Percentiles rank a stretch among this genome's conserved stretches.
These are phyloP conservation scores for Penicillium digitatum DNA, from an alignment of 2,329 filamentous ascomycete species.

Conservation along the genomic window DNA sequence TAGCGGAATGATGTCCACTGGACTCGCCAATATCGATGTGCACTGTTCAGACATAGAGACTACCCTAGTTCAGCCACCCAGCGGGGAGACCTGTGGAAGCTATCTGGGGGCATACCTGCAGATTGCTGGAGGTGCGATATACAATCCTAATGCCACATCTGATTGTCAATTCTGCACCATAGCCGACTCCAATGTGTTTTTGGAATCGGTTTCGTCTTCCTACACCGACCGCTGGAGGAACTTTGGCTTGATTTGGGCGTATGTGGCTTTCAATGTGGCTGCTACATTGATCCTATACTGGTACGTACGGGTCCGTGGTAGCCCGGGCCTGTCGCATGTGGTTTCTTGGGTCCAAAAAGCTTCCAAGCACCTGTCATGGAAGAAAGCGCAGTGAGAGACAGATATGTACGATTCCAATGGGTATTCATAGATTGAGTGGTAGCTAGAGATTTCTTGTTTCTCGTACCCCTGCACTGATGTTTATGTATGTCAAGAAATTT, in stretches of 20 bases:
- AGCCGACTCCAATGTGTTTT: not conserved
- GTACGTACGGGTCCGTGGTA: not conserved
- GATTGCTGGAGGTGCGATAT: not conserved
- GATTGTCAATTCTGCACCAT: not conserved
- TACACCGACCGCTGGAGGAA: not conserved
- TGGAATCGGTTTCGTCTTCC: not conserved
- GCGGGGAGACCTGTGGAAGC: conserved; percentile 55
- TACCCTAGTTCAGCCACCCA: conserved; percentile 60
- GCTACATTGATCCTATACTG: not conserved
- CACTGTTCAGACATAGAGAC: conserved; percentile 67
- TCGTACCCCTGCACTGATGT: not conserved
- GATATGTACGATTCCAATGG: not conserved
- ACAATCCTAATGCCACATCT: not conserved
- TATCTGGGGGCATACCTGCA: conserved; percentile 47
- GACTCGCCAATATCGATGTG: conserved; percentile 63
- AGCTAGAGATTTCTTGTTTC: not conserved
- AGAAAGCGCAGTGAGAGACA: not conserved
- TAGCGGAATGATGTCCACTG: conserved; percentile 65
- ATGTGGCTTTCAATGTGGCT: not conserved
- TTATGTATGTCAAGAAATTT: not conserved
- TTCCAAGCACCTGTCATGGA: not conserved
- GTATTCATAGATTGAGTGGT: not conserved
- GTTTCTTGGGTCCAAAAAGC: not conserved
- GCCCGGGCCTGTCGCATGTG: not conserved
- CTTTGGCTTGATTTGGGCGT: not conserved